phyloP scores from a whole-genome alignment of 2,329 filamentous ascomycete species.

The Aspergillus phoenicis region DNA sequence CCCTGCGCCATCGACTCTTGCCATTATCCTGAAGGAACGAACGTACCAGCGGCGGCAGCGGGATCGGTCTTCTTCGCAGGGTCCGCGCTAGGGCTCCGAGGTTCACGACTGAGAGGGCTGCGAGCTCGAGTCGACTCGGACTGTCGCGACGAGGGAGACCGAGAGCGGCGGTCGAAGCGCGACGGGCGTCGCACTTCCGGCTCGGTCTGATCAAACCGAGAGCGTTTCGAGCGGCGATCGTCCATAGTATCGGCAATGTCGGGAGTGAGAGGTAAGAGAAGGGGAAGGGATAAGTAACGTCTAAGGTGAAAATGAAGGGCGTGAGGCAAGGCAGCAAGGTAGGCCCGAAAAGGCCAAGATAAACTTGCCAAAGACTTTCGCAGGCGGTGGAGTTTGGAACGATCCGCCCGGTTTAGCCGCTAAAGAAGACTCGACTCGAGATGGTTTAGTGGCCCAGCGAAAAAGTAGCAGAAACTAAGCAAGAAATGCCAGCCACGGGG shows the following conservation, averaged over 20 bases:
- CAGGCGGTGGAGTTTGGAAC: slow-evolving; percentile 20
- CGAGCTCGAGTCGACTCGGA: slow-evolving; percentile 74
- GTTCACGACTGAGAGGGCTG: slow-evolving; percentile 68
- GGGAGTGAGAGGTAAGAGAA: slow-evolving; percentile 1
- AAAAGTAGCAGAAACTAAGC: slow-evolving; percentile 6
- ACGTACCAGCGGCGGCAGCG: slow-evolving; percentile 73
- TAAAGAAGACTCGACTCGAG: not conserved
- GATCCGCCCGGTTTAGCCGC: slow-evolving; percentile 17
- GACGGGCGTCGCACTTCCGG: slow-evolving; percentile 75
- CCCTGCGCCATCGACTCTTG: not conserved
- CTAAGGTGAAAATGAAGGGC: slow-evolving; percentile 9
- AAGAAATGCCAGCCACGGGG: not conserved
- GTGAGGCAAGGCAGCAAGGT: slow-evolving; percentile 12
- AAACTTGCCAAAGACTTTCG: slow-evolving; percentile 18
- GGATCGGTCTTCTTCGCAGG: slow-evolving; percentile 60
- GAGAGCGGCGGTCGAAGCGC: slow-evolving; percentile 88
- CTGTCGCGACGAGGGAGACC: slow-evolving; percentile 71
- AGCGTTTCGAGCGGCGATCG: slow-evolving; percentile 77
- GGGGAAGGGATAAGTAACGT: not conserved
- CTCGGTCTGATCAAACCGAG: slow-evolving; percentile 91
- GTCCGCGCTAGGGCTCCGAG: slow-evolving; percentile 51
- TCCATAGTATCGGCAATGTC: slow-evolving; percentile 58
- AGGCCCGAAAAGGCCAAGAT: slow-evolving; percentile 11
- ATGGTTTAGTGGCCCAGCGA: slow-evolving; percentile 9
- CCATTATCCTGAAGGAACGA: not conserved